phyloP scores from a whole-genome alignment of 2,329 filamentous ascomycete species.

The Talaromyces sp. region DNA sequence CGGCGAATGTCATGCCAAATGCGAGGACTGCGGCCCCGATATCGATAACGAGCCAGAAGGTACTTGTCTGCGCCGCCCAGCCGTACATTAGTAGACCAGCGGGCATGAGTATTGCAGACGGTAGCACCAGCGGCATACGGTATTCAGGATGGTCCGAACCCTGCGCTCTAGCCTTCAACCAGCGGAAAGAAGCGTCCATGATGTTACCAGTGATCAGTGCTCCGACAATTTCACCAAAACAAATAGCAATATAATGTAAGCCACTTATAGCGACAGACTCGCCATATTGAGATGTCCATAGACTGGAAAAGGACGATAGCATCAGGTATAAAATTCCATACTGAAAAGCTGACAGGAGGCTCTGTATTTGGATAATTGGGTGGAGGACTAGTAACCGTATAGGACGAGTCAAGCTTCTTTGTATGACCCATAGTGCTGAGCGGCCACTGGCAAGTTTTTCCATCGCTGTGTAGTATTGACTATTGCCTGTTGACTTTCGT shows the following conservation, averaged over 20 bases:
- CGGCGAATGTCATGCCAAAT: conserved; percentile 50
- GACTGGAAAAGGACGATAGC: conserved; percentile 48
- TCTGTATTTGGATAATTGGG: conserved; percentile 40
- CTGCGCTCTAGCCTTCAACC: conserved; percentile 25
- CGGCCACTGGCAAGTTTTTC: conserved; percentile 28
- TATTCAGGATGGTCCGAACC: conserved; percentile 46
- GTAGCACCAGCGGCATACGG: conserved; percentile 51
- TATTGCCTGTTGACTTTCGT: conserved; percentile 39
- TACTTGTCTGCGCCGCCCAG: conserved; percentile 49
- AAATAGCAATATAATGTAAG: conserved; percentile 44
- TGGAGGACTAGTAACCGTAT: conserved; percentile 48
- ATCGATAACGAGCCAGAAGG: conserved; percentile 57
- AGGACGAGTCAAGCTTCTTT: conserved; percentile 50
- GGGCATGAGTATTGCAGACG: conserved; percentile 50
- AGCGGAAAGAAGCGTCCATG: conserved; percentile 22
- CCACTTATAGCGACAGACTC: conserved; percentile 44
- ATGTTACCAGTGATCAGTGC: conserved; percentile 29
- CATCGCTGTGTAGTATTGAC: conserved; percentile 22
- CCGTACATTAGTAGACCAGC: conserved; percentile 55
- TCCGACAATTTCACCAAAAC: conserved; percentile 37
- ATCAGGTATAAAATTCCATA: conserved; percentile 44
- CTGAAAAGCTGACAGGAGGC: conserved; percentile 47
- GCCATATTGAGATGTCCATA: conserved; percentile 47
- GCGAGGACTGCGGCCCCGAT: conserved; percentile 54
- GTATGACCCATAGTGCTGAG: conserved; percentile 44